phyloP scores from a whole-genome alignment of 306 rosid genomes.

The Vicia villosa region DNA sequence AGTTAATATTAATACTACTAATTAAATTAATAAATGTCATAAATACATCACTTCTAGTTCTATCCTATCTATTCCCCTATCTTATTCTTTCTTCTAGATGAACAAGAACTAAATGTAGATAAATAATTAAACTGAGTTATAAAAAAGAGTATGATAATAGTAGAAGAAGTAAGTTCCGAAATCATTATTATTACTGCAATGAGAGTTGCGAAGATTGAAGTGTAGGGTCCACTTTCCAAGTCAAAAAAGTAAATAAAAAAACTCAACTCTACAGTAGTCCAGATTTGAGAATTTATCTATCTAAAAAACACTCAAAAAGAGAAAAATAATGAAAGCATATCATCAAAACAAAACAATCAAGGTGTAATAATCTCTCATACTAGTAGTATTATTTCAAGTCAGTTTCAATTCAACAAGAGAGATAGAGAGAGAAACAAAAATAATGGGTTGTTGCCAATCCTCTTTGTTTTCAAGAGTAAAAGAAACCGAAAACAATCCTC shows the following conservation, averaged over 20 bases:
- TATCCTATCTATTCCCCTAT: no score
- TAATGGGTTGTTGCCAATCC: slow-evolving; percentile 16
- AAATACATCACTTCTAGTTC: no score
- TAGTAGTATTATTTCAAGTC: no score
- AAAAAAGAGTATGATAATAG: background rate
- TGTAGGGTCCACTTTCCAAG: background rate
- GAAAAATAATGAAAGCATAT: background rate
- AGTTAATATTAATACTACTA: no score
- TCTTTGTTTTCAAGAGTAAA: background rate
- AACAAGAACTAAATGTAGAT: no score
- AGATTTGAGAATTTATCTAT: background rate
- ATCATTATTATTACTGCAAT: slow-evolving; percentile 2
- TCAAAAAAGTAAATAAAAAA: background rate
- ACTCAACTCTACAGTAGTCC: background rate
- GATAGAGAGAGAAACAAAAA: background rate
- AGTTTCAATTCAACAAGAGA: background rate
- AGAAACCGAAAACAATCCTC: slow-evolving; percentile 24
- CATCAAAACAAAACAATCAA: background rate
- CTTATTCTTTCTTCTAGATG: no score
- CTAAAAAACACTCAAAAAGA: background rate
- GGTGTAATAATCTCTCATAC: no score
- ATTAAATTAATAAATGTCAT: no score
- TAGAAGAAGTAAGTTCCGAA: background rate
- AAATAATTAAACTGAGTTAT: no score
- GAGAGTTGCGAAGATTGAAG: background rate